Evolutionary conservation across 306 rosid species (phyloP).

Genomic region (Ammopiptanthus mongolicus): DNA sequence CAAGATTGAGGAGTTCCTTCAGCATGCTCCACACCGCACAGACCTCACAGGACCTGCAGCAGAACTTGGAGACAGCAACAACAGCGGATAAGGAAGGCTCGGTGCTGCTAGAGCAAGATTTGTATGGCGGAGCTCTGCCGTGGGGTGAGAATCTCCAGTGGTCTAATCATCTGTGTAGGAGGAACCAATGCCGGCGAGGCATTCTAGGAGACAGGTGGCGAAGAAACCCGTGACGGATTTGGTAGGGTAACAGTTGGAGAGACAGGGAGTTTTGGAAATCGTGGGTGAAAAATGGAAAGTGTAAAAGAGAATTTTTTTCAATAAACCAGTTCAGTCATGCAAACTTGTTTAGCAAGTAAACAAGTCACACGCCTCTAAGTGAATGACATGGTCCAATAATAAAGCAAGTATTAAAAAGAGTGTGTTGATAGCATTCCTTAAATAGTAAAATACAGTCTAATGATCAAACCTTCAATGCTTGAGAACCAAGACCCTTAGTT

Average conservation of each 20-base stretch:
- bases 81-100: no score
- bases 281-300: neutral
- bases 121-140: no score
- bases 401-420: no score
- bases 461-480: neutral
- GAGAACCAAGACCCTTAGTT: neutral
- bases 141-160: no score
- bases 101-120: no score
- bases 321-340: neutral
- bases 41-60: no score
- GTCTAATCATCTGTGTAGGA: neutral
- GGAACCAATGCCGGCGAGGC: neutral
- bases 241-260: neutral
- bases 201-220: neutral
- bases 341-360: neutral
- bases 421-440: no score
- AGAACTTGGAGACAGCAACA: no score
- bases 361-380: neutral
- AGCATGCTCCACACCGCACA: no score
- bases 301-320: neutral
- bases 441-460: neutral
- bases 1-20: no score
- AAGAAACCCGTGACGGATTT: no score
- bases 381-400: neutral
- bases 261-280: neutral